Evolutionary conservation across 352 stramenopile genomes (phyloP).

Genomic region (Plasmopara halstedii): DNA sequence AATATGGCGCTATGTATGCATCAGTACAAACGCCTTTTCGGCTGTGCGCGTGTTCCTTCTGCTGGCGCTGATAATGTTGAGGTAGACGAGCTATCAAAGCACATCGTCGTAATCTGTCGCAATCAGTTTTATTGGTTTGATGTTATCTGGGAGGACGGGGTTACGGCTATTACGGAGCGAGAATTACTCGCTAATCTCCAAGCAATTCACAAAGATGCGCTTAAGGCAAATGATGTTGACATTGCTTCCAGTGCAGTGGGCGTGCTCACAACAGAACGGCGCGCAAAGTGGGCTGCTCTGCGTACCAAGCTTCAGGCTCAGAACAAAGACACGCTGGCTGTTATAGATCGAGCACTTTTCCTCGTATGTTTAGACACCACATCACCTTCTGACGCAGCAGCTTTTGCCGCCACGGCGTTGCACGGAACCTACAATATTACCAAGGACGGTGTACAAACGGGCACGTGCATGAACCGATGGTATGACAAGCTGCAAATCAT

Average conservation of each 20-base stretch:
- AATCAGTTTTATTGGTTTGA: slow-evolving; percentile 96
- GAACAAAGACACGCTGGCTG: slow-evolving; percentile 75
- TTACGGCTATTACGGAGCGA: slow-evolving; percentile 84
- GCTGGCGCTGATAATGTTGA: slow-evolving; percentile 64
- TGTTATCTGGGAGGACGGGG: slow-evolving; percentile 79
- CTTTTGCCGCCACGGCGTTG: slow-evolving; percentile 79
- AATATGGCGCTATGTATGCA: slow-evolving; percentile 92
- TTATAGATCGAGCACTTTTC: slow-evolving; percentile 92
- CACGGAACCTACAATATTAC: slow-evolving; percentile 89
- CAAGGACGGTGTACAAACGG: slow-evolving; percentile 63
- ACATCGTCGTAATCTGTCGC: slow-evolving; percentile 90
- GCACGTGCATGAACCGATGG: slow-evolving; percentile 95
- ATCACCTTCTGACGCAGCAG: slow-evolving; percentile 60
- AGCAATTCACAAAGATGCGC: slow-evolving; percentile 83
- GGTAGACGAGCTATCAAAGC: slow-evolving; percentile 76
- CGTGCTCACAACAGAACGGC: slow-evolving; percentile 89
- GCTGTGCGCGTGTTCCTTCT: slow-evolving; percentile 78
- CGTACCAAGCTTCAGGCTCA: slow-evolving; percentile 68
- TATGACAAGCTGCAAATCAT: slow-evolving; percentile 97
- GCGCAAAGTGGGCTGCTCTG: slow-evolving; percentile 86
- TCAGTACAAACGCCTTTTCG: slow-evolving; percentile 92
- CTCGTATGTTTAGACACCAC: slow-evolving; percentile 93
- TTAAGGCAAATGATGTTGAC: slow-evolving; percentile 48
- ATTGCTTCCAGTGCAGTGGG: slow-evolving; percentile 67
- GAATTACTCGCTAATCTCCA: slow-evolving; percentile 89